Base-by-base conservation (phyloP, 2,329 filamentous ascomycete species). In the Diaporthe sp. region DNA sequence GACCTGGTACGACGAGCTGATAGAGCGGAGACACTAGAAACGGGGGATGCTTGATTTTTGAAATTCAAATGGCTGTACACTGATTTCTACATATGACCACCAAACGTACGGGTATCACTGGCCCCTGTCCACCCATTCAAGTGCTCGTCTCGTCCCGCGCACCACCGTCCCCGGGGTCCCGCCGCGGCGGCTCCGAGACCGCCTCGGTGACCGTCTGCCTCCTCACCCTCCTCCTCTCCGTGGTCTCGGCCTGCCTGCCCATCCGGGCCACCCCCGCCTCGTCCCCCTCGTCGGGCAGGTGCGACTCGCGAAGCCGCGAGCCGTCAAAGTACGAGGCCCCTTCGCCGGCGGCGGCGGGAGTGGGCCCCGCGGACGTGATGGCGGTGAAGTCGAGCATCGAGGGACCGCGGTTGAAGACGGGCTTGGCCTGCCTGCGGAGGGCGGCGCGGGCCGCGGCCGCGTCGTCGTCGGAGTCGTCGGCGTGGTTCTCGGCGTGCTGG, bases 301-400 rank as follows among this genome's bases (percentile, higher is more conserved):
- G 73, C 9, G 75, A 76, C 44, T 76, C 75, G 15, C 75, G 65
- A 19, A 25, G 46, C 19, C 69, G 59, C 39, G 73, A 62, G 3
- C 73, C 73, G 39, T 57, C 68, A 57, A 61, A 67, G 12, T 67
- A 53, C 22, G 57, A 51, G 10, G 49, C 65, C 73, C 65, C 8
- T 25, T 76, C 75, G 28, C 39, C 55, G 3, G 75, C 73, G 0
- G 75, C 55, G 3, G 75, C 73, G 0, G 75, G 75, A 17, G 75
- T 76, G 0, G 75, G 75, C 7, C 59, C 75, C 15, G 75, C 61
- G 3, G 75, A 76, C 9, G 73, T 65, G 12, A 75, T 13, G 6
- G 75, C 75, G 13, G 75, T 76, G 51, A 73, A 70, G 69, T 76
- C 75, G 2, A 76, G n/a, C 19, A 73, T 67, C 13, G 75, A 76